Base-by-base conservation (phyloP, 352 stramenopile genomes). In the Pythium dissimile region DNA sequence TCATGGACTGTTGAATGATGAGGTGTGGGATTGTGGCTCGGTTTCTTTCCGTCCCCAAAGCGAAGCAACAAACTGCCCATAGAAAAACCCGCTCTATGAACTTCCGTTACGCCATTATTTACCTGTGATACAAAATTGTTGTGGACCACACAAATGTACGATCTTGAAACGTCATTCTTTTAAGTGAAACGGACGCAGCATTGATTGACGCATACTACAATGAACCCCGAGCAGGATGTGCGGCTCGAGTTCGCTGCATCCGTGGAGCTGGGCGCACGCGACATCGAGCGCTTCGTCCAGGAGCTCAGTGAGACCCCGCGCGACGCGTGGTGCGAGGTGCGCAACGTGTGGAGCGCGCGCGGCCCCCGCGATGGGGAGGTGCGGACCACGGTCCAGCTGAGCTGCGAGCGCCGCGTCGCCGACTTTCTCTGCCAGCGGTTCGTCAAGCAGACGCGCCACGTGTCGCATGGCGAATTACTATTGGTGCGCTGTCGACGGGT, bases 351-450 rank as follows among this genome's bases (percentile, higher is more conserved):
- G 52, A 20, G 21, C 52, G 34, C 11, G 31, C n/a, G 13, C 12
- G 11, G 32, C 5, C 10, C 38, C 2, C 9, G 18, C 13, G 7
- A 30, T 5, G 9, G 30, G 5, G 16, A 13, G 5, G 38, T 57
- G n/a, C 58, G 38, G 12, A 63, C 49, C 11, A 39, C 42, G 10
- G 69, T 77, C 1, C 65, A 77, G 9, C 50, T 88, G 38, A 69
- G 34, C 31, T 89, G 78, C 38, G 78, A 85, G 12, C 51, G 66
- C 5, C 38, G 12, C 1, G 73, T 91, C n/a, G 69, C 73, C 2
- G 67, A 66, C 5, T 88, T 88, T 61, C 59, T 91, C 2, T 88
- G 74, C 57, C 59, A 80, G 16, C 80, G 78, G 21, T 91, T 91
- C 45, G 34, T 72, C 9, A 66, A 68, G 27, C 64, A 73, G 26